These are phyloP conservation scores for Penicillium chermesinum DNA, from an alignment of 495 filamentous ascomycete species.

Conservation along the genomic window DNA sequence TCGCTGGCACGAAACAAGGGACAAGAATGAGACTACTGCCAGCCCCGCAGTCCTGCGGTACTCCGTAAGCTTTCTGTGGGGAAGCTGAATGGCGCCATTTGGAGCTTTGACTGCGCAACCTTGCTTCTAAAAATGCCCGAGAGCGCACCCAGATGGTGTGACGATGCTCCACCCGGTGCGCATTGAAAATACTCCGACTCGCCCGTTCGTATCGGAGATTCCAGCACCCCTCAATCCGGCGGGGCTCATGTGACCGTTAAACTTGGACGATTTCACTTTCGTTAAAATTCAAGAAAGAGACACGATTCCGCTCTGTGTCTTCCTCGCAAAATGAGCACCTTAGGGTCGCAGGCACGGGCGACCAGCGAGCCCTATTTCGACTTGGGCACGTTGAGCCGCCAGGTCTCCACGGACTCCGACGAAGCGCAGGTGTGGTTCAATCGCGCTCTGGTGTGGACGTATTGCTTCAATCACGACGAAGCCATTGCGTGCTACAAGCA, in stretches of 20 bases:
- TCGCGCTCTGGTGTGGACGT: conserved; percentile 58
- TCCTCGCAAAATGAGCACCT: conserved; percentile 1
- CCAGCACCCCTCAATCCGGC: background rate
- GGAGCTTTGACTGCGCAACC: no score
- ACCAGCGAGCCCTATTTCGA: conserved; percentile 48
- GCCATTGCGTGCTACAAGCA: conserved; percentile 54
- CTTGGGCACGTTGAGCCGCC: conserved; percentile 48
- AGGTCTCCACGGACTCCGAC: conserved; percentile 37
- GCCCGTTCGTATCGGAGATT: no score
- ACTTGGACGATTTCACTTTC: background rate
- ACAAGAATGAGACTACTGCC: no score
- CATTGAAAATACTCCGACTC: background rate
- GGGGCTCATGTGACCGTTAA: conserved; percentile 2
- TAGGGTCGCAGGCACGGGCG: conserved; percentile 16
- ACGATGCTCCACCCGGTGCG: background rate
- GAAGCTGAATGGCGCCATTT: no score
- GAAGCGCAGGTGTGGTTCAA: conserved; percentile 55
- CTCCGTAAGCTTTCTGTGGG: no score
- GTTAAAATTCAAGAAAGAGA: background rate
- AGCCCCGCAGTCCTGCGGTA: no score
- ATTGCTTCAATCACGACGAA: conserved; percentile 64
- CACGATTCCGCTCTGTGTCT: background rate
- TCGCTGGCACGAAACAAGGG: no score
- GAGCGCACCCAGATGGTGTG: background rate
- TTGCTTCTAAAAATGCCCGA: background rate